phyloP scores from a whole-genome alignment of 2,329 filamentous ascomycete genomes.

The Talaromyces sp. region DNA sequence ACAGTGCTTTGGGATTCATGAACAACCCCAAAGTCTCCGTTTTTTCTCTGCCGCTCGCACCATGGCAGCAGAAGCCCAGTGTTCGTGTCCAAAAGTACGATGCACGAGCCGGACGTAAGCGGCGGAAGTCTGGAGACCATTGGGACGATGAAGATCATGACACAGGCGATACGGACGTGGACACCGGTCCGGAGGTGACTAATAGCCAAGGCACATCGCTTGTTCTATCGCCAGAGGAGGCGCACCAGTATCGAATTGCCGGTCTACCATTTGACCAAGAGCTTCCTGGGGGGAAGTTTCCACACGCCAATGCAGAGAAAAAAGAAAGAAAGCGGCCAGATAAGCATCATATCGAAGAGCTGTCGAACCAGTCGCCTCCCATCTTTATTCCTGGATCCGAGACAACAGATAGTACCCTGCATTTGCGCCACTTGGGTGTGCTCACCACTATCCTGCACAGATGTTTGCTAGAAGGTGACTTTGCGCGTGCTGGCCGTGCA shows the following conservation, averaged over 20 bases:
- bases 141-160: conserved; percentile 3
- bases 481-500: conserved; percentile 65
- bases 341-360: conserved; percentile 19
- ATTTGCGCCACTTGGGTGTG: conserved; percentile 56
- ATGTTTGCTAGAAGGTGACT: conserved; percentile 66
- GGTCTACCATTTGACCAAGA: conserved; percentile 20
- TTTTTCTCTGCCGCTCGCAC: conserved; percentile 10
- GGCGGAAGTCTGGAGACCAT: conserved; percentile 2
- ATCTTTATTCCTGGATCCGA: conserved; percentile 29
- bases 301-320: conserved; percentile 24
- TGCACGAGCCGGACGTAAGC: conserved; percentile 4
- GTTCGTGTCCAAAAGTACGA: conserved; percentile 9
- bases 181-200: conserved; percentile 6
- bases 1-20: conserved; percentile 5
- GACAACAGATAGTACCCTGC: conserved; percentile 30
- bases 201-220: conserved; percentile 8
- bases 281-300: conserved; percentile 37
- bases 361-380: conserved; percentile 28
- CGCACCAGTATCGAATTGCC: conserved; percentile 14
- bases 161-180: conserved; percentile 3
- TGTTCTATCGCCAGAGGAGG: conserved; percentile 17
- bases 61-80: conserved; percentile 11
- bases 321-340: conserved; percentile 10
- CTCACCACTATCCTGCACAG: conserved; percentile 67
- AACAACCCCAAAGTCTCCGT: conserved; percentile 8